Base-by-base conservation (phyloP, 768 basidiomycete species). In the Lentinula sp. region DNA sequence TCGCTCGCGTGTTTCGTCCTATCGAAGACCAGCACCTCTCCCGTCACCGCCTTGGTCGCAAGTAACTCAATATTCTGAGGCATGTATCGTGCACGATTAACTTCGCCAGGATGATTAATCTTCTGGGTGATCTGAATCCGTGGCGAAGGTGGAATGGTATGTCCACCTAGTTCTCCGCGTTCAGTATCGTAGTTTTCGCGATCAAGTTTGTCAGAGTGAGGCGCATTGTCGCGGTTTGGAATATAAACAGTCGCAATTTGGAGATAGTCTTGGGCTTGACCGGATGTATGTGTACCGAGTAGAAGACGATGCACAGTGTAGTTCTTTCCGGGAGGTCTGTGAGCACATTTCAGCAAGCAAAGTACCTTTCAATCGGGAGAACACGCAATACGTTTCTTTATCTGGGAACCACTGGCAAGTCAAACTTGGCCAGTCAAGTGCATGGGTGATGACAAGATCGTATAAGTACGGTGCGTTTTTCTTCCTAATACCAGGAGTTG, bases 351-450 rank as follows among this genome's bases (percentile, higher is more conserved):
- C 21, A n/a, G 53, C 34, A 21, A 46, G n/a, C 18, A 18, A 37
- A 45, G 37, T 34, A 32, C n/a, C 61, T 34, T 43, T 39, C 51
- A 54, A 58, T 32, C 49, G 37, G 54, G 23, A 32, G 40, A 28
- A 18, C 18, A 45, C 9, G 60, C 40, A 34, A 69, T 67, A 95
- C 95, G 85, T 84, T 75, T 98, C 93, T 73, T 87, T 89, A 79
- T 99, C 97, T 0, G 97, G 97, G 73, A 99, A 91, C 97, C 97
- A 99, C 76, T 98, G 97, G 72, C 93, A 95, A 4, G 97, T 99
- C 69, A 99, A 72, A 69, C 89, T 93, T 18, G 97, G 97, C 97
- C 97, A 99, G 74, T 97, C 94, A 54, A 98, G 81, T 35, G 96
- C 96, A 71, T 98, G 96, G 1, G 96, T 98, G 68, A 99, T 89